Percentiles rank a stretch among this genome's conserved stretches.
Evolutionary conservation across 306 rosid genomes (phyloP).

Genomic region (Cucumis hystrix): DNA sequence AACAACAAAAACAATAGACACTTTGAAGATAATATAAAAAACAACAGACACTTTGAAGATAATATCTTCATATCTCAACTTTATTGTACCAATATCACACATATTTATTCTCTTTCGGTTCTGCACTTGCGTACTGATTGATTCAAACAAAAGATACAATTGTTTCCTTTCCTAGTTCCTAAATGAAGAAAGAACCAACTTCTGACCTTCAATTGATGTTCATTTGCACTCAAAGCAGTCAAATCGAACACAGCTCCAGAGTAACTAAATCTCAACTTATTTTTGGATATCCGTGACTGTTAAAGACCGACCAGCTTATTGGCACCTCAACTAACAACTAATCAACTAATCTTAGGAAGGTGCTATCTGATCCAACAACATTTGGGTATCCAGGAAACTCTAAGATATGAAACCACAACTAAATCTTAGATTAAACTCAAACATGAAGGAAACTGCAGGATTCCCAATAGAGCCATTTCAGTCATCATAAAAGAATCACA

Average conservation of each 20-base stretch:
- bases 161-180: background rate
- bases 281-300: no score
- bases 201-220: background rate
- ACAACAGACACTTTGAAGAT: background rate
- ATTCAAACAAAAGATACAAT: background rate
- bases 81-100: background rate
- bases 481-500: background rate
- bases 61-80: background rate
- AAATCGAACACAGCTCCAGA: background rate
- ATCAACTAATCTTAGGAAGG: no score
- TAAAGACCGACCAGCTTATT: no score
- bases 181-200: background rate
- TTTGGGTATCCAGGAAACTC: no score
- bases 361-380: no score
- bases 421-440: background rate
- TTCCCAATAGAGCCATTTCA: background rate
- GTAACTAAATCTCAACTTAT: background rate
- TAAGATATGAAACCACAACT: background rate
- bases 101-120: background rate
- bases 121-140: background rate
- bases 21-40: background rate
- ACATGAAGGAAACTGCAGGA: background rate
- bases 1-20: background rate
- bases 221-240: background rate
- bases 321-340: no score